Evolutionary conservation across 73 alveolate species (phyloP).

Genomic region (Tetrahymena thermophila): DNA sequence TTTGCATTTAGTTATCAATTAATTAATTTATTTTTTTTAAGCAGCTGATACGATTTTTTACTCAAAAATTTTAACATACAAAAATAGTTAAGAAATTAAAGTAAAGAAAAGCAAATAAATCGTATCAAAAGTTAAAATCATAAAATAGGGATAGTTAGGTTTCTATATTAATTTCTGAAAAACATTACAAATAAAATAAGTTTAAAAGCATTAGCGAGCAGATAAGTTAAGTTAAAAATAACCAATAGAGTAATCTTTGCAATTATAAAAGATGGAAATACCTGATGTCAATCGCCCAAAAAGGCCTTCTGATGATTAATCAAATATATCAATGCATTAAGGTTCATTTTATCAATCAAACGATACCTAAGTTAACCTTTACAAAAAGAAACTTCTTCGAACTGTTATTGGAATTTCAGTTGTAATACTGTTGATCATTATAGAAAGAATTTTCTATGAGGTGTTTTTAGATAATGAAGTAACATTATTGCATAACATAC

Average conservation of each 20-base stretch:
- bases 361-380: neutral
- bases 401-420: neutral
- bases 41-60: neutral
- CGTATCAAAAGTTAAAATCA: neutral
- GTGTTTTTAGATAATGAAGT: neutral
- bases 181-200: neutral
- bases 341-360: neutral
- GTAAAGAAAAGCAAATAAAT: neutral
- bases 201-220: neutral
- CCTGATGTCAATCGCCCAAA: neutral
- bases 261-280: neutral
- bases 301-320: neutral
- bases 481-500: neutral
- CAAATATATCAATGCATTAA: neutral
- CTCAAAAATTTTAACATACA: neutral
- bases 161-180: neutral
- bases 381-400: neutral
- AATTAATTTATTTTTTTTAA: no score
- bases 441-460: neutral
- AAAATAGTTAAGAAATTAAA: neutral
- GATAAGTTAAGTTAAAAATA: neutral
- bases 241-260: neutral
- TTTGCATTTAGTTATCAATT: neutral
- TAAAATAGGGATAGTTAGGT: neutral
- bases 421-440: neutral